Conservation (phyloP, 192 early-diverging fungal genomes). For the Backusella tarrabulga region DNA sequence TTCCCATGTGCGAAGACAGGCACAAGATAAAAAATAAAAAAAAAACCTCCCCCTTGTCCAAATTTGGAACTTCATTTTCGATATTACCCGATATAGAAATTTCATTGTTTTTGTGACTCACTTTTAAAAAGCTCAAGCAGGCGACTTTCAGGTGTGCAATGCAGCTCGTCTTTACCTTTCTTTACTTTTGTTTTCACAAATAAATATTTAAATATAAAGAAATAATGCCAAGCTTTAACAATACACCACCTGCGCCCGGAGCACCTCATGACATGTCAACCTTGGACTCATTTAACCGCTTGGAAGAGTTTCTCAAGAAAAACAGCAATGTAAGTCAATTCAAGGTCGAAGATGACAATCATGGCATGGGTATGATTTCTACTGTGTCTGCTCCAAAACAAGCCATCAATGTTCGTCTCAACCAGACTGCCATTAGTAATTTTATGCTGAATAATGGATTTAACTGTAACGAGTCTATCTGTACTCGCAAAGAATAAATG, state of each 20-base stretch:
- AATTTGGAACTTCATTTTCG: no score
- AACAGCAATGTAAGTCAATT: not conserved
- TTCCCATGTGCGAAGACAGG: no score
- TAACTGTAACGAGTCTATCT: constrained; percentile 9
- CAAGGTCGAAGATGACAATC: constrained; percentile 19
- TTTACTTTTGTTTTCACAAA: no score
- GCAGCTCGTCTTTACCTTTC: no score
- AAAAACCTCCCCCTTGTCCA: no score
- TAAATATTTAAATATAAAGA: no score
- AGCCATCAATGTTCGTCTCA: not conserved
- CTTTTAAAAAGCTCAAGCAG: no score
- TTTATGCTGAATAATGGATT: constrained; percentile 12
- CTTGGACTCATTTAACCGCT: not conserved
- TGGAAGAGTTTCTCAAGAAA: constrained; percentile 10
- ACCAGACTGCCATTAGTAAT: not conserved
- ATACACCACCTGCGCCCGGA: not conserved
- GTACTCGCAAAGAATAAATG: not conserved
- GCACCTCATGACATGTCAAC: not conserved
- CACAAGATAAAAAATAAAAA: no score
- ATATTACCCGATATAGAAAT: no score
- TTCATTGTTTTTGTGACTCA: no score
- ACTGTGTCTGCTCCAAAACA: not conserved
- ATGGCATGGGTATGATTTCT: constrained; percentile 19
- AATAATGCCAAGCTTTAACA: constrained; percentile 9
- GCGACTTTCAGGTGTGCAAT: no score